These are phyloP conservation scores for Psilocybe mexicana DNA, from an alignment of 1,284 basidiomycete species.

Conservation along the genomic window DNA sequence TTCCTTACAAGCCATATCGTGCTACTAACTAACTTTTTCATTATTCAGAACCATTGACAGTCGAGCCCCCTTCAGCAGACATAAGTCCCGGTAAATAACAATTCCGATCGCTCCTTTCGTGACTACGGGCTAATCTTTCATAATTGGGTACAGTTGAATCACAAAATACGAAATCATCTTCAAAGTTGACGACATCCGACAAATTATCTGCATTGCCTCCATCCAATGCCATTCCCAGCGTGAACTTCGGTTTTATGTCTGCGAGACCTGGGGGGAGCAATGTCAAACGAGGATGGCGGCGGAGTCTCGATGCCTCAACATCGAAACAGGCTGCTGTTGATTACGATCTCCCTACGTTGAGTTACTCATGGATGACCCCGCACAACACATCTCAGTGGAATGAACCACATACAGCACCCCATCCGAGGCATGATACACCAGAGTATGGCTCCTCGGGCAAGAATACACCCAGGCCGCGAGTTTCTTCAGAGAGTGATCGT, in stretches of 20 bases:
- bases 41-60: constrained; percentile 6
- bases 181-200: constrained; percentile 42
- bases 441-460: constrained; percentile 18
- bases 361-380: neutral
- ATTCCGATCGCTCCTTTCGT: too few relatives aligned
- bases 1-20: neutral
- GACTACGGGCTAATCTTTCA: neutral
- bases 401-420: constrained; percentile 1
- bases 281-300: constrained; percentile 29
- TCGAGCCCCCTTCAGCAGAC: constrained; percentile 11
- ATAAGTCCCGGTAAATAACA: constrained; percentile 13
- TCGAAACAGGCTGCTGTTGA: constrained; percentile 32
- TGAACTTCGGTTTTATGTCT: constrained; percentile 23
- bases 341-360: constrained; percentile 14
- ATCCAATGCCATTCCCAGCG: constrained; percentile 18
- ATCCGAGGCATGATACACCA: constrained; percentile 9
- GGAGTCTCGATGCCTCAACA: constrained; percentile 34
- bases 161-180: constrained; percentile 24
- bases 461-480: constrained; percentile 34
- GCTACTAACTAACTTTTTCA: neutral
- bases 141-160: constrained; percentile 12
- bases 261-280: constrained; percentile 14
- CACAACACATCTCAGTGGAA: neutral
- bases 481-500: constrained; percentile 39
- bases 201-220: constrained; percentile 41